Conservation (phyloP, 129 eudicot species). For the sunflower (Helianthus annuus) region HanXRQr2.0-SUNRISE NC_035446.2:116952459-116952958, state of each 20-base stretch:
- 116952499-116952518: no score
- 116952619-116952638: neutral
- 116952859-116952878: conserved; percentile 52
- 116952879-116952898: conserved; percentile 32
- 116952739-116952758: conserved; percentile 56
- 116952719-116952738: conserved; percentile 66
- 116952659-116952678: neutral
- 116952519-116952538: no score
- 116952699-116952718: conserved; percentile 81
- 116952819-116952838: conserved; percentile 64
- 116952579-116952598: no score
- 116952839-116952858: conserved; percentile 56
- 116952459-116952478: no score
- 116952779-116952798: conserved; percentile 53
- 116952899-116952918: conserved; percentile 51
- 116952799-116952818: conserved; percentile 65
- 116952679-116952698: conserved; percentile 13
- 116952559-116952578: no score
- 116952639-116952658: no score
- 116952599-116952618: no score
- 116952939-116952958: conserved; percentile 39
- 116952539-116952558: no score
- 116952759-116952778: conserved; percentile 46
- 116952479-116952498: no score
- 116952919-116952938: conserved; percentile 53